Conservation (phyloP, 768 basidiomycete genomes). For the Clavulina sp. region DNA sequence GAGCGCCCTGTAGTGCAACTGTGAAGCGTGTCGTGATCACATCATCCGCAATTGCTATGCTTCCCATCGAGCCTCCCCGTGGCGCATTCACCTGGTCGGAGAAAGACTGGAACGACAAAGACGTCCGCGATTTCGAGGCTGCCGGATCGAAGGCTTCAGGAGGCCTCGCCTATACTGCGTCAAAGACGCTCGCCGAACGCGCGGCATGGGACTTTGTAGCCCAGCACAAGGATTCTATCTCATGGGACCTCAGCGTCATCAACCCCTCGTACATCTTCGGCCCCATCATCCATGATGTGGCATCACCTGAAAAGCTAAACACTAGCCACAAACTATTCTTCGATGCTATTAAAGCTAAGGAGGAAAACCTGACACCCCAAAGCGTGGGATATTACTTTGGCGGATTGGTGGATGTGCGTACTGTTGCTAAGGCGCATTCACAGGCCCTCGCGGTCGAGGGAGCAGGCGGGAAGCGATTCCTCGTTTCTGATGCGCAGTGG, state of each 20-base stretch:
- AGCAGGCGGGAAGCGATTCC: too few relatives aligned
- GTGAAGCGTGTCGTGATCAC: slow-evolving; percentile 23
- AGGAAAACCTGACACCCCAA: too few relatives aligned
- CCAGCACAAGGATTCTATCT: slow-evolving; percentile 9
- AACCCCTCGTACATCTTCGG: slow-evolving; percentile 17
- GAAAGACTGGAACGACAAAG: slow-evolving; percentile 21
- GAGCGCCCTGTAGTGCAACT: slow-evolving; percentile 13
- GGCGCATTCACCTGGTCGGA: slow-evolving; percentile 12
- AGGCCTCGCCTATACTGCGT: slow-evolving; percentile 14
- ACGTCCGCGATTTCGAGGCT: slow-evolving; percentile 15
- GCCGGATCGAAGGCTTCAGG: slow-evolving; percentile 16
- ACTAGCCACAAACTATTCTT: too few relatives aligned
- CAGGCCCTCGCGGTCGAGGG: too few relatives aligned
- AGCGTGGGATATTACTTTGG: too few relatives aligned
- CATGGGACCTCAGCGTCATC: slow-evolving; percentile 16
- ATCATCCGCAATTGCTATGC: slow-evolving; percentile 20
- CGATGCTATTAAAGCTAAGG: too few relatives aligned
- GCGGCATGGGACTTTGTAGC: slow-evolving; percentile 17
- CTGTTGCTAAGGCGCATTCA: too few relatives aligned
- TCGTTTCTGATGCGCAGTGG: too few relatives aligned
- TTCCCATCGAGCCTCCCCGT: slow-evolving; percentile 1
- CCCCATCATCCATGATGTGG: too few relatives aligned
- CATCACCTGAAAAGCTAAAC: too few relatives aligned
- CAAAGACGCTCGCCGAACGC: slow-evolving; percentile 19
- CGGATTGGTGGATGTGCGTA: too few relatives aligned